Conservation (phyloP, 495 filamentous ascomycete species). For the Xylaria castorea region DNA sequence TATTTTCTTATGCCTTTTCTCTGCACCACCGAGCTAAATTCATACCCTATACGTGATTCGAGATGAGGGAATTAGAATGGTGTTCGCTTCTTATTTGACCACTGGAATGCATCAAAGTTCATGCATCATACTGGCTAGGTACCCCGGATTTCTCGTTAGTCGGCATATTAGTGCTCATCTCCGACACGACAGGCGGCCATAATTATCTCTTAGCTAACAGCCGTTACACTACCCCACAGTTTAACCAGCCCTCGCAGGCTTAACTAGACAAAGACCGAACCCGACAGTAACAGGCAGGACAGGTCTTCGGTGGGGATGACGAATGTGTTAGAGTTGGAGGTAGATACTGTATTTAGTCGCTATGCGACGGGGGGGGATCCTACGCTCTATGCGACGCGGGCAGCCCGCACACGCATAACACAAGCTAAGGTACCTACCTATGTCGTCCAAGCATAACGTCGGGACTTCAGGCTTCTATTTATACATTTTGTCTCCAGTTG, state of each 20-base stretch:
- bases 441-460: constrained; percentile 14
- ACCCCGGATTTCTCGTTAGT: constrained; percentile 19
- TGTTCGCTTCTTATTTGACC: neutral
- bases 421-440: neutral
- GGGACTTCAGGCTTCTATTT: constrained; percentile 20
- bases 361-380: constrained; percentile 16
- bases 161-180: constrained; percentile 17
- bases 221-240: constrained; percentile 17
- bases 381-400: constrained; percentile 21
- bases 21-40: neutral
- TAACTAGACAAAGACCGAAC: neutral
- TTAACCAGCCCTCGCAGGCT: neutral
- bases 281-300: neutral
- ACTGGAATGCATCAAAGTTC: neutral
- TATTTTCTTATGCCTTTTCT: neutral
- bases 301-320: constrained; percentile 16
- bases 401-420: constrained; percentile 24
- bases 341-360: neutral
- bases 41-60: neutral
- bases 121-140: neutral
- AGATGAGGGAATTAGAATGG: constrained; percentile 6
- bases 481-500: neutral
- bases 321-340: constrained; percentile 8
- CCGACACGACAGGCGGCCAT: constrained; percentile 10
- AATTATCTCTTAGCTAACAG: constrained; percentile 1